These are phyloP conservation scores for Hermanozyma aechmeae DNA, from an alignment of 805 yeast species.

Conservation along the genomic window DNA sequence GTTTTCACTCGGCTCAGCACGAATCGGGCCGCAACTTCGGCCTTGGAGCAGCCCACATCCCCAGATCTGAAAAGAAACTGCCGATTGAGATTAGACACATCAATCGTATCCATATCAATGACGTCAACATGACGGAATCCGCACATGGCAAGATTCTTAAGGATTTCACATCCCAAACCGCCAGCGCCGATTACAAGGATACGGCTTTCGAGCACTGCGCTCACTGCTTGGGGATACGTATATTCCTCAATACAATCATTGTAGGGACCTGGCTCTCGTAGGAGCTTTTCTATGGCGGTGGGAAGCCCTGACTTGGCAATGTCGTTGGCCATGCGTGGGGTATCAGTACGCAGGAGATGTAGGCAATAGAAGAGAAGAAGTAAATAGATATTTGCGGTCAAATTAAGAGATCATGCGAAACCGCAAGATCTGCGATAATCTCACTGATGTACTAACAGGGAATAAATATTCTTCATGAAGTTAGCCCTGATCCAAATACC, in stretches of 20 bases:
- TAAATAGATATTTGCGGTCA: too few relatives aligned
- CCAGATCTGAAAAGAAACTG: constrained; percentile 57
- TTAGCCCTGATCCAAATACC: too few relatives aligned
- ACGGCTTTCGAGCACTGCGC: constrained; percentile 13
- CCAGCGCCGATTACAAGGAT: constrained; percentile 65
- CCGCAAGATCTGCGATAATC: too few relatives aligned
- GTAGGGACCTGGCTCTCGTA: constrained; percentile 25
- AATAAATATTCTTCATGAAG: too few relatives aligned
- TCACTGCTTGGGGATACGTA: constrained; percentile 10
- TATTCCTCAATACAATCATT: constrained; percentile 31
- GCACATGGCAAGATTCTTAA: constrained; percentile 61
- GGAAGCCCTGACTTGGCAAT: too few relatives aligned
- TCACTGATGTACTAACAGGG: too few relatives aligned
- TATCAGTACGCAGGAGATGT: too few relatives aligned
- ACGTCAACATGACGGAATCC: constrained; percentile 60
- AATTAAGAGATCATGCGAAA: too few relatives aligned
- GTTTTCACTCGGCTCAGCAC: constrained; percentile 38
- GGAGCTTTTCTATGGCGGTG: too few relatives aligned
- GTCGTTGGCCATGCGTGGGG: too few relatives aligned
- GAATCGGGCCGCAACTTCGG: constrained; percentile 53
- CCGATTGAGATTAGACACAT: constrained; percentile 64
- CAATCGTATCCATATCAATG: constrained; percentile 80
- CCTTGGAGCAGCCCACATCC: constrained; percentile 62
- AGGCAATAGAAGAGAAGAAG: too few relatives aligned
- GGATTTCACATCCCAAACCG: constrained; percentile 74